Base-by-base conservation (phyloP, 768 basidiomycete species). In the Fomitopsis pulvina region DNA sequence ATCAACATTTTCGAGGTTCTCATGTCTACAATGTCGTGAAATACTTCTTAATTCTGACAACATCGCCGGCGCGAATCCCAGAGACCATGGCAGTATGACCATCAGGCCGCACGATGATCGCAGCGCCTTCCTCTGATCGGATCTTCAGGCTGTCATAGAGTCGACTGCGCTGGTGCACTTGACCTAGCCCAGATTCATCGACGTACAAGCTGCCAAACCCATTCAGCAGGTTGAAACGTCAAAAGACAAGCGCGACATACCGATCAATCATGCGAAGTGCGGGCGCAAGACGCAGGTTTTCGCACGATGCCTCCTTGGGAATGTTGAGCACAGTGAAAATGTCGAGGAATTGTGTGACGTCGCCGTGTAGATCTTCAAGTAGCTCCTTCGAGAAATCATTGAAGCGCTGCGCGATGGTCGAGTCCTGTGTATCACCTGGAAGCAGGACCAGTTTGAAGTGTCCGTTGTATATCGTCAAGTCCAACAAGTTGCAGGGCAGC, bases 361-460 rank as follows among this genome's bases (percentile, higher is more conserved):
- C 16, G 8, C 16, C 16, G 30, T 16, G 7, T 16, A 32, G 16
- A 16, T 16, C 16, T 32, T 7, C 30, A 16, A 32, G 8, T 7
- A 32, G 30, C 8, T 32, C 30, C 30, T 32, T 16, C 8, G 7
- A 32, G 30, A 32, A 32, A 32, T 7, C 30, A 16, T 37, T 18
- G 34, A 5, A 14, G 34, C 5, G 18, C 14, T 18, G 4, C 34
- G 34, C 34, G 18, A 16, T 18, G 14, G 34, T 4, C 4, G 14
- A 18, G 4, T 16, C 6, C 34, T 4, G 4, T 4, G 22, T 47
- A 52, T 78, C 69, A 4, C 81, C 81, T 0, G 70, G 63, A 53
- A 83, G 83, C 18, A 80, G 57, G 18, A 84, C 60, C 10, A 83
- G 43, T 52, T 80, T 78, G 71, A 81, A 81, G 4, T 75, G 71